Evolutionary conservation across 1,284 basidiomycete species (phyloP).

Genomic region (Mycena citricolor): DNA sequence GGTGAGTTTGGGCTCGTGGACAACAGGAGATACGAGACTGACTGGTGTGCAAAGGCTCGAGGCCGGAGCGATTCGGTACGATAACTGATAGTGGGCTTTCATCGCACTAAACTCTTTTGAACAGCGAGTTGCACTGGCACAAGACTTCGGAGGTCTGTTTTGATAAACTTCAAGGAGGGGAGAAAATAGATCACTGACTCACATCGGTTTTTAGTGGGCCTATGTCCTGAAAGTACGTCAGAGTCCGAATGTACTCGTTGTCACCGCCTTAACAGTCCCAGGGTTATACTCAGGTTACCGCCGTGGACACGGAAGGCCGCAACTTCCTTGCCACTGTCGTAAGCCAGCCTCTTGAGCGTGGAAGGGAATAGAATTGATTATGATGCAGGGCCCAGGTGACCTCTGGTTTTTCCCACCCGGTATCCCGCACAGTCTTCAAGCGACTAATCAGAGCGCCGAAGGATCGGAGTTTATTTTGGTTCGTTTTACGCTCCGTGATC

Average conservation of each 20-base stretch:
- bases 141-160: constrained; percentile 55
- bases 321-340: constrained; percentile 64
- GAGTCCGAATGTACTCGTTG: neutral
- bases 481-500: neutral
- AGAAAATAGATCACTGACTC: too few relatives aligned
- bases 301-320: constrained; percentile 59
- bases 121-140: constrained; percentile 76
- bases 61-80: constrained; percentile 61
- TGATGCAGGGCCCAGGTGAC: constrained; percentile 39
- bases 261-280: too few relatives aligned
- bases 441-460: constrained; percentile 52
- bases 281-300: constrained; percentile 63
- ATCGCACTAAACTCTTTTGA: constrained; percentile 3
- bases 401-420: constrained; percentile 72
- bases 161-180: too few relatives aligned
- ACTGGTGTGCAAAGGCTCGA: constrained; percentile 46
- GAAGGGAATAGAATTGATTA: neutral
- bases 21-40: neutral
- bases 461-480: constrained; percentile 71
- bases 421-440: constrained; percentile 65
- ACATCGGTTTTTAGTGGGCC: constrained; percentile 49
- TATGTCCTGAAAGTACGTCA: constrained; percentile 56
- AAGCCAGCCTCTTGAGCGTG: constrained; percentile 23
- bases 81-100: too few relatives aligned
- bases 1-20: constrained; percentile 30